Evolutionary conservation across 1,284 basidiomycete species (phyloP), one percentile per base, ranked within the genome.

Genomic region (Baeospora myosura): DNA sequence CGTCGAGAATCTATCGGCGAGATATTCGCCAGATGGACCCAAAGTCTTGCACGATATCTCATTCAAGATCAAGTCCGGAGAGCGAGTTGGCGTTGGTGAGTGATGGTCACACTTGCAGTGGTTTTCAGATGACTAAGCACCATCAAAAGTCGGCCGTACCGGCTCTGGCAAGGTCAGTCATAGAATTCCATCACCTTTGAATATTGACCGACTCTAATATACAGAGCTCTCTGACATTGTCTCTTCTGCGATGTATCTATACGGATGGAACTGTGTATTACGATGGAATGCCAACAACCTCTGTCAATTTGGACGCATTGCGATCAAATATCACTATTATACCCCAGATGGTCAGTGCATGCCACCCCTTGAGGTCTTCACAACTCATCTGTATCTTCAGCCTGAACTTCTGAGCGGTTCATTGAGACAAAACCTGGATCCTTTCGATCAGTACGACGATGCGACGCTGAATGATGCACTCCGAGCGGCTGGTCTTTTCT

Each of bases 401-500:
- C 85, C 88, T 7, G 80, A 84, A 48, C 64, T 83, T 0, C 60
- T 84, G 31, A 74, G 72, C 44, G 81, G 77, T 10, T 69, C 73
- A 0, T 57, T 82, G 18, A 65, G 77, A 8, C 60, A 72, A 39
- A 81, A 81, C 52, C 56, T 84, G 6, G 81, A 83, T 52, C 87
- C 88, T 0, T 90, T 89, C 55, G 74, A 71, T 5, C 71, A 83
- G 53, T 71, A 81, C 52, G 82, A 87, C 40, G 88, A 91, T 55
- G 73, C 73, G 0, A 64, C 61, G 3, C 60, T 81, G 37, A 76
- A 78, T 44, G 64, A 64, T 42, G 73, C 78, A 1, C 57, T 82
- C 1, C 68, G 71, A 11, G 62, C 75, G 16, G 68, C 77, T 4
- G 77, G 77, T 1, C 56, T 81, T 2, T 76, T 69, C 51, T 63